A percentile compares a stretch with the other conserved stretches of the same genome.
phyloP scores from a whole-genome alignment of 495 filamentous ascomycete genomes.

The Aspergillus carlsbadensis region DNA sequence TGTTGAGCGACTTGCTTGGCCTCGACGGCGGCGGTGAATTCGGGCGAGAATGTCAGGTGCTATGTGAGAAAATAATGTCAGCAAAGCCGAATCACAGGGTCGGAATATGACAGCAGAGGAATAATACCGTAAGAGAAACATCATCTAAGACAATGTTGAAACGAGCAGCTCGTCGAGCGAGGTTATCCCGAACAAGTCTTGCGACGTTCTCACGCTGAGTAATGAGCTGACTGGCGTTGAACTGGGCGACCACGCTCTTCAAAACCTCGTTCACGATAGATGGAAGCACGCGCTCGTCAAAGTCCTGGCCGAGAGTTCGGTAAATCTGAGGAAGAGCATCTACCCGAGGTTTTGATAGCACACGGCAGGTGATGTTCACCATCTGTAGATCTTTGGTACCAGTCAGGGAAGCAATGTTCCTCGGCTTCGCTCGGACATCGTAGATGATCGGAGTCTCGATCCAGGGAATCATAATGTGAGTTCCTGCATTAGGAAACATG shows the following conservation, averaged over 20 bases:
- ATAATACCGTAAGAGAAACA: conserved; percentile 88
- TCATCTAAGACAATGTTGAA: conserved; percentile 98
- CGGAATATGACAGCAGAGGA: not conserved
- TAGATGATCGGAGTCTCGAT: conserved; percentile 95
- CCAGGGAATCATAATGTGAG: conserved; percentile 92
- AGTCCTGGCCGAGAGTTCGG: conserved; percentile 91
- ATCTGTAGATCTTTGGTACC: conserved; percentile 99
- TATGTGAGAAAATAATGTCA: conserved; percentile 36
- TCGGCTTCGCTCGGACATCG: conserved; percentile 95
- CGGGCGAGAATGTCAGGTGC: conserved; percentile 98
- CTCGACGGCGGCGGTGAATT: conserved; percentile 98
- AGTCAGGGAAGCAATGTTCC: conserved; percentile 94
- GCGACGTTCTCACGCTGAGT: conserved; percentile 97
- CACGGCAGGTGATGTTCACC: conserved; percentile 99
- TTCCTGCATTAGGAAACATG: conserved; percentile 57
- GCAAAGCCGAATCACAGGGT: not conserved
- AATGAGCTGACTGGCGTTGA: conserved; percentile 97
- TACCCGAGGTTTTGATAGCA: conserved; percentile 86
- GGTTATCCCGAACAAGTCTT: conserved; percentile 85
- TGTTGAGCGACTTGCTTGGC: conserved; percentile 99
- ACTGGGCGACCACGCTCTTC: conserved; percentile 98
- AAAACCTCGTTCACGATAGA: conserved; percentile 98
- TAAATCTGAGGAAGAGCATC: conserved; percentile 93
- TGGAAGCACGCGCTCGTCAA: conserved; percentile 93
- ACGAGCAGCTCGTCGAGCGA: conserved; percentile 83